These are phyloP conservation scores for Ogataea henricii DNA, from an alignment of 805 yeast genomes.

Conservation along the genomic window DNA sequence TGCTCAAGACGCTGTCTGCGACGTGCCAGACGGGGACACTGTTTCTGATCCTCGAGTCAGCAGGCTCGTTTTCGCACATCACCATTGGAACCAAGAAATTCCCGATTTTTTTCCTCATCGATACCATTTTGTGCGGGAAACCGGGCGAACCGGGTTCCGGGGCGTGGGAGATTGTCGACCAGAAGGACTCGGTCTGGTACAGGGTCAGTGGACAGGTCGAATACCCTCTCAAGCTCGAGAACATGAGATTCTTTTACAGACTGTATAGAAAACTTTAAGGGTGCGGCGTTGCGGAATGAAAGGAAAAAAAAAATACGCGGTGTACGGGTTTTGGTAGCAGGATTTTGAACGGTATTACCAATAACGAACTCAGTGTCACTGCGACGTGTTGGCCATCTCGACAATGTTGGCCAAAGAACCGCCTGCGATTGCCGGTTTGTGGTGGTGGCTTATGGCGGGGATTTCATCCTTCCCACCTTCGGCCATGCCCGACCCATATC, in stretches of 20 bases:
- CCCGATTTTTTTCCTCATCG: constrained; percentile 81
- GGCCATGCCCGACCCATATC: too few relatives aligned
- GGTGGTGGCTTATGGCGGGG: background rate
- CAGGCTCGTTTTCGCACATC: constrained; percentile 86
- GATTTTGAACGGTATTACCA: too few relatives aligned
- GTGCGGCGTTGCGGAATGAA: background rate
- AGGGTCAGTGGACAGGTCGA: constrained; percentile 51
- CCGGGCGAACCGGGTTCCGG: constrained; percentile 43
- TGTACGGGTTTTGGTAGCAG: background rate
- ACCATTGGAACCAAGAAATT: constrained; percentile 73
- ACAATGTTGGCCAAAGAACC: constrained; percentile 2
- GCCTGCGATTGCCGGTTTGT: background rate
- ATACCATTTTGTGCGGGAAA: constrained; percentile 64
- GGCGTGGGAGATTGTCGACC: constrained; percentile 64
- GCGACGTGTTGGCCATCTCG: constrained; percentile 3
- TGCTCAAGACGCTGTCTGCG: constrained; percentile 54
- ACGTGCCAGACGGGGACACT: constrained; percentile 58
- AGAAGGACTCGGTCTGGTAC: constrained; percentile 82
- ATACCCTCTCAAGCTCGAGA: constrained; percentile 74
- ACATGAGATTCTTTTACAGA: constrained; percentile 84
- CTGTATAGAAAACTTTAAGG: constrained; percentile 53
- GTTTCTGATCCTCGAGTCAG: constrained; percentile 78
- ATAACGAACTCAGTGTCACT: background rate
- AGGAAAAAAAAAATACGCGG: background rate
- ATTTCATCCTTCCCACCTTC: background rate